Evolutionary conservation across 2,329 filamentous ascomycete genomes (phyloP), one percentile per base, ranked within the genome.

Genomic region (Cercospora sp.): DNA sequence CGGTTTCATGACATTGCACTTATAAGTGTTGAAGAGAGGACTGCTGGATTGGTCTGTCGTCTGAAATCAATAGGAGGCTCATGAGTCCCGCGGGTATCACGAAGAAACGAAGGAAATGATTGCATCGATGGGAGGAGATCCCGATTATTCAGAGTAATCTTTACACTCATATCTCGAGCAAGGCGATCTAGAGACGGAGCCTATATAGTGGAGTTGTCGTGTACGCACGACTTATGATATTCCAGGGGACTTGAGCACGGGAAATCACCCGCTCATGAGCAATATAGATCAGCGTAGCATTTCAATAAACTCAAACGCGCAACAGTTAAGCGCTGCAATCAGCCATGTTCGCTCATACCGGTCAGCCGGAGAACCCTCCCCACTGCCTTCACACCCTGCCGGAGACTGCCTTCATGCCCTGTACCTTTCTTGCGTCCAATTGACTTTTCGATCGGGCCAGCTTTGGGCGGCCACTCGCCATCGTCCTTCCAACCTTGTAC

Each of bases 401-500:
- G 80, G 9, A 84, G 66, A 66, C 77, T 61, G 53, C 68, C 66
- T 30, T 69, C 65, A 49, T 68, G 62, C 24, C 60, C 49, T 59
- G 68, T 74, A 40, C 76, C 76, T 71, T 79, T 80, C 72, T 79
- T 79, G 45, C 80, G 77, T 16, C 71, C 75, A 5, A 80, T 77
- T 55, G 80, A 81, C 70, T 84, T 78, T 75, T 86, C 82, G 57
- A 83, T 73, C 58, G 85, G 75, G 18, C 82, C 81, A 0, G 84
- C 79, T 72, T 87, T 88, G 1, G 91, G 92, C 4, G 94, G 94
- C 94, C 94, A 98, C 79, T 97, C 92, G 16, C 93, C 94, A 74
- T 95, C 92, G 49, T 92, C 86, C 79, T 96, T 97, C 94, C 94
- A 97, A 53, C 94, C 94, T 30, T 90, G 86, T 0, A 98, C 93